Conservation (phyloP, 2,329 filamentous ascomycete genomes). For the Paecilomyces dactylethromorphus region DNA sequence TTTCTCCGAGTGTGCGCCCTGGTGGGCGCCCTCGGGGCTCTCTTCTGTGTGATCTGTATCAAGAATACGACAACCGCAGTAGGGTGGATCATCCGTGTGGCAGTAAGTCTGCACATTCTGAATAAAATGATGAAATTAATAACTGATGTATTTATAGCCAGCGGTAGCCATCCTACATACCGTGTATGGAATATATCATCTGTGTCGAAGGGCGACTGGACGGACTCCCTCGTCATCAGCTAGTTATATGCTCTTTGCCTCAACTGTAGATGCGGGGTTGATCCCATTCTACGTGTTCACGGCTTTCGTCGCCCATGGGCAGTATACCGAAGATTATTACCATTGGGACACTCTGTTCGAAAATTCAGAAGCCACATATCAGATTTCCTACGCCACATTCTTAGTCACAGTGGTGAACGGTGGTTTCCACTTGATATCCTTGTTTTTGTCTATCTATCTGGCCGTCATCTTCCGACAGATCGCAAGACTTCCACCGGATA, state of each 20-base stretch:
- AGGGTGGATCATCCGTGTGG: constrained; percentile 70
- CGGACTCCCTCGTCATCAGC: constrained; percentile 74
- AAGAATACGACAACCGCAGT: constrained; percentile 58
- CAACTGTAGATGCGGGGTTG: constrained; percentile 62
- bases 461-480: constrained; percentile 77
- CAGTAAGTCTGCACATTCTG: constrained; percentile 48
- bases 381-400: constrained; percentile 62
- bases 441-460: constrained; percentile 68
- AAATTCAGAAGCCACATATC: constrained; percentile 47
- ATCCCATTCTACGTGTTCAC: constrained; percentile 59
- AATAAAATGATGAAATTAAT: constrained; percentile 3
- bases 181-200: constrained; percentile 74
- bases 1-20: constrained; percentile 60
- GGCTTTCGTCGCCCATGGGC: constrained; percentile 46
- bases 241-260: constrained; percentile 82
- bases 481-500: constrained; percentile 74
- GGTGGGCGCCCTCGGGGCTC: constrained; percentile 61
- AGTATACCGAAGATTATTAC: constrained; percentile 39
- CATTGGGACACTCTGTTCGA: constrained; percentile 65
- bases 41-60: constrained; percentile 73
- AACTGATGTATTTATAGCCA: constrained; percentile 48
- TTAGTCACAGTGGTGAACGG: constrained; percentile 59
- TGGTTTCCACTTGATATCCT: constrained; percentile 63
- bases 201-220: constrained; percentile 61
- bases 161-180: constrained; percentile 67